Evolutionary conservation across 164 flowering plant genomes (phyloP).

Genomic region (Kingdonia uniflora): DNA sequence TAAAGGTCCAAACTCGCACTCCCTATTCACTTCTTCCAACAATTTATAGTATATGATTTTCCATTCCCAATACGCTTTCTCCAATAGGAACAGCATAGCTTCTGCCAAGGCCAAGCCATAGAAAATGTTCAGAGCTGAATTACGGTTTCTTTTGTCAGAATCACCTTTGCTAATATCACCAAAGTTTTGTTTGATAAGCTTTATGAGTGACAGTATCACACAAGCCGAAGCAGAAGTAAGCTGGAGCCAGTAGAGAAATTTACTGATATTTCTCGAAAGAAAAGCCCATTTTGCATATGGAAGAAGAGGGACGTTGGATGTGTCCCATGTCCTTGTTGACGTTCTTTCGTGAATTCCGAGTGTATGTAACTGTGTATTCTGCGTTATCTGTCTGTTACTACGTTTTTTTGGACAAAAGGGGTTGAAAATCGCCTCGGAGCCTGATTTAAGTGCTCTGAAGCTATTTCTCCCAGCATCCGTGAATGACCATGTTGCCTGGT

Average conservation of each 20-base stretch:
- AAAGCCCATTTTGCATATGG: conserved; percentile 74
- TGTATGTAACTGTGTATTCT: background rate
- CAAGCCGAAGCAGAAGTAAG: conserved; percentile 70
- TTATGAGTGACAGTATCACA: conserved; percentile 53
- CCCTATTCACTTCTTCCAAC: conserved; percentile 53
- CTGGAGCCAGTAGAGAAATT: conserved; percentile 85
- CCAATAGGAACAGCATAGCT: conserved; percentile 67
- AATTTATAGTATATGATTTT: conserved; percentile 41
- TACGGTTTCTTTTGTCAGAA: conserved; percentile 55
- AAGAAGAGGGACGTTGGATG: conserved; percentile 77
- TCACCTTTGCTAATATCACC: conserved; percentile 61
- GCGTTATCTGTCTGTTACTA: no score
- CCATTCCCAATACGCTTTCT: conserved; percentile 90
- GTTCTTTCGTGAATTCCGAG: conserved; percentile 9
- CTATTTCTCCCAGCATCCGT: conserved; percentile 64
- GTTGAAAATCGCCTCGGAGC: conserved; percentile 27
- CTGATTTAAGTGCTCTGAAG: conserved; percentile 47
- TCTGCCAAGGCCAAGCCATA: conserved; percentile 79
- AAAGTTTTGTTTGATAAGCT: conserved; percentile 53
- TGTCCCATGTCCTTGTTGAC: conserved; percentile 51
- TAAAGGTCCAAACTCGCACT: conserved; percentile 48
- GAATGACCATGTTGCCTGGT: conserved; percentile 83
- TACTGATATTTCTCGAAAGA: conserved; percentile 59
- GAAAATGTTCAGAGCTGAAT: conserved; percentile 69
- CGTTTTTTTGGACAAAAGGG: conserved; percentile 8